Evolutionary conservation across 495 filamentous ascomycete genomes (phyloP).

Genomic region (Wilcoxina mikolae): DNA sequence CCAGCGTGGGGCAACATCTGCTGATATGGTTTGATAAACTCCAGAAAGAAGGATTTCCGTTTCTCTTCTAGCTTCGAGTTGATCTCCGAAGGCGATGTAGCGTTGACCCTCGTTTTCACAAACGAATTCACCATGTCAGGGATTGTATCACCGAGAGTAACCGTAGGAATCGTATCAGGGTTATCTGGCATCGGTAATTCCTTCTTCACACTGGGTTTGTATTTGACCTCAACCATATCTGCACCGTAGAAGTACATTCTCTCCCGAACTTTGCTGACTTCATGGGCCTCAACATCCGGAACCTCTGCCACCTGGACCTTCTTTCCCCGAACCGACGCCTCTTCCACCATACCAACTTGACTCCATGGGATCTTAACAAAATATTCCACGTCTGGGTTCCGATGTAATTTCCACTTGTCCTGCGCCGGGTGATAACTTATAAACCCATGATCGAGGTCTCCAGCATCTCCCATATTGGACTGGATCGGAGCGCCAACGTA

Average conservation of each 20-base stretch:
- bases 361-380: not conserved
- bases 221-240: conserved; percentile 1
- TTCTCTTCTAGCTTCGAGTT: not conserved
- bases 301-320: not conserved
- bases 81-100: not conserved
- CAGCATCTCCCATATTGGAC: conserved; percentile 6
- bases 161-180: not conserved
- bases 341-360: too few relatives aligned
- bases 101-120: not conserved
- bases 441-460: not conserved
- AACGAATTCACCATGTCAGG: not conserved
- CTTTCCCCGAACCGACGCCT: not conserved
- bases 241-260: not conserved
- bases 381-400: conserved; percentile 4
- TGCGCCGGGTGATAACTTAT: not conserved
- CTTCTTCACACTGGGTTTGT: not conserved
- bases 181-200: not conserved
- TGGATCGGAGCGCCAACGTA: conserved; percentile 7
- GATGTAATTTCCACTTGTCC: not conserved
- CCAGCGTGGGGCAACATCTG: not conserved
- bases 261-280: not conserved
- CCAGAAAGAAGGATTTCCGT: not conserved
- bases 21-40: conserved; percentile 4
- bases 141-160: not conserved
- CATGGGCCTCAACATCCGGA: not conserved